Conservation (phyloP, 1,284 basidiomycete species). For the Fomitopsis pinicola region DNA sequence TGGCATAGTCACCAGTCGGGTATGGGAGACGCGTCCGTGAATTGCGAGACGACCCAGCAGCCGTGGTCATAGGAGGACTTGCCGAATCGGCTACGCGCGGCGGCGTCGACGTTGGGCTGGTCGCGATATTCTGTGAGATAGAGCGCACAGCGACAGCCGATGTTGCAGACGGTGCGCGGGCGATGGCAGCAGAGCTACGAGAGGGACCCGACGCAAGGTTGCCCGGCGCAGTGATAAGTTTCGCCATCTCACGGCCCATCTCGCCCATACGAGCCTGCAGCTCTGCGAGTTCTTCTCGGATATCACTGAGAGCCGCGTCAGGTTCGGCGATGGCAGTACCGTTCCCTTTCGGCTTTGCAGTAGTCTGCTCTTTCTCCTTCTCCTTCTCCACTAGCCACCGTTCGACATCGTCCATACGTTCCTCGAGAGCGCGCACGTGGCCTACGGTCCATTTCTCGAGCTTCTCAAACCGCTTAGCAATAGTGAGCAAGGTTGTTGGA, state of each 20-base stretch:
- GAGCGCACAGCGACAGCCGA: conserved; percentile 30
- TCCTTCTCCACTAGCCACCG: conserved; percentile 78
- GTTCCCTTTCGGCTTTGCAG: conserved; percentile 2
- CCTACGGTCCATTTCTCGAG: conserved; percentile 82
- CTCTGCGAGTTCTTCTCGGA: conserved; percentile 65
- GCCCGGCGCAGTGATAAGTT: conserved; percentile 52
- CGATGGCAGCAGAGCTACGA: conserved; percentile 40
- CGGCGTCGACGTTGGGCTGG: conserved; percentile 35
- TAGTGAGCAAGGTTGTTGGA: conserved; percentile 61
- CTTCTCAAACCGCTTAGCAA: conserved; percentile 75
- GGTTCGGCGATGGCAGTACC: conserved; percentile 20
- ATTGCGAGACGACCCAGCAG: conserved; percentile 22
- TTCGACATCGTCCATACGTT: conserved; percentile 81
- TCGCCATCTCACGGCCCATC: conserved; percentile 74
- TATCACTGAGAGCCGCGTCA: conserved; percentile 41
- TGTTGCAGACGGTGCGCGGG: conserved; percentile 30
- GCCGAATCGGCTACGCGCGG: conserved; percentile 54
- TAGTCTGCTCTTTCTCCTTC: conserved; percentile 35
- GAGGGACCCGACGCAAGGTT: conserved; percentile 52
- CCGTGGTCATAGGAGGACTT: conserved; percentile 54
- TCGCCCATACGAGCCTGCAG: conserved; percentile 68
- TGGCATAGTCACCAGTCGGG: conserved; percentile 75
- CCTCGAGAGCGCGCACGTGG: conserved; percentile 76
- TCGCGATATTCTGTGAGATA: conserved; percentile 23
- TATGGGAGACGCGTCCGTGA: conserved; percentile 65